A percentile compares a stretch with the other conserved stretches of the same genome.
phyloP scores from a whole-genome alignment of 2,329 filamentous ascomycete genomes.

The Aspergillus candidus region DNA sequence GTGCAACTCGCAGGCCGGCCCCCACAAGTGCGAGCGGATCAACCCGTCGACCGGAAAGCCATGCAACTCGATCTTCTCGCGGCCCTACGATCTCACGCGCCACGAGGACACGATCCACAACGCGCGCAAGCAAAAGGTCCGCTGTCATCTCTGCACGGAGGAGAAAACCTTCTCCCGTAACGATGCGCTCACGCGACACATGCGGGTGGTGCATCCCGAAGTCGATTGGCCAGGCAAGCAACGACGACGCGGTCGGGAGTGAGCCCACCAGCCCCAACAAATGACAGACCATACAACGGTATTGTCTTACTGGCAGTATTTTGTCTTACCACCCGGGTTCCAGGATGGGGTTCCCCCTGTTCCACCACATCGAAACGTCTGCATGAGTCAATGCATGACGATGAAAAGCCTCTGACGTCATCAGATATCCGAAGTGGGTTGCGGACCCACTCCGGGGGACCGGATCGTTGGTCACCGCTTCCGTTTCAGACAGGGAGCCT shows the following conservation, averaged over 20 bases:
- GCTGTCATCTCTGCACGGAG: slow-evolving; percentile 86
- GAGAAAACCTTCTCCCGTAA: slow-evolving; percentile 96
- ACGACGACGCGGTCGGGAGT: slow-evolving; percentile 35
- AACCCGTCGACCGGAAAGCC: slow-evolving; percentile 94
- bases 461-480: too few species aligned
- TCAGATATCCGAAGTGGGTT: too few species aligned
- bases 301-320: too few species aligned
- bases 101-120: slow-evolving; percentile 99
- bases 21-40: slow-evolving; percentile 85
- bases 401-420: not conserved
- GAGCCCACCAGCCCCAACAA: not conserved
- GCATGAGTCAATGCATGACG: too few species aligned
- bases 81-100: slow-evolving; percentile 91
- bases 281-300: too few species aligned
- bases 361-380: too few species aligned
- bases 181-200: slow-evolving; percentile 89
- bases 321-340: too few species aligned
- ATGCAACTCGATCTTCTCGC: slow-evolving; percentile 88
- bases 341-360: too few species aligned
- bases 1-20: slow-evolving; percentile 82
- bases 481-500: too few species aligned
- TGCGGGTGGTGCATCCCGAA: slow-evolving; percentile 89
- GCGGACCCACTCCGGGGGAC: too few species aligned
- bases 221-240: slow-evolving; percentile 71
- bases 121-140: slow-evolving; percentile 85